Base-by-base conservation (phyloP, 2,329 filamentous ascomycete genomes). In the Davidsoniella virescens region DNA sequence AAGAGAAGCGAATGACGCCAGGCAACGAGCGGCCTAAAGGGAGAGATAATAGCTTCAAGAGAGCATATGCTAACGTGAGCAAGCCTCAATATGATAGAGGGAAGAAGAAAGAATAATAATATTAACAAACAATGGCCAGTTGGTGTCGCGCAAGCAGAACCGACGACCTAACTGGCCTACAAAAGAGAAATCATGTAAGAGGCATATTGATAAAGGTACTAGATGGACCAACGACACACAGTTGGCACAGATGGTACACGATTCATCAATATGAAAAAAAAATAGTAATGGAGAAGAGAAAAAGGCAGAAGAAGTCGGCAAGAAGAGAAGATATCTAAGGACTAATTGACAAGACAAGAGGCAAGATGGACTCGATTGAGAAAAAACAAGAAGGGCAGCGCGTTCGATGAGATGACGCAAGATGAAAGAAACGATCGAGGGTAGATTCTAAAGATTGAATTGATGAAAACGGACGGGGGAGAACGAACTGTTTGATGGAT, bases 401-500 rank as follows among this genome's bases (percentile, higher is more conserved):
- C 47, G 29, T 26, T 36, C 39, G 26, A 49, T 14, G 18, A 20
- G 7, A 44, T 29, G 20, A 45, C 42, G 36, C 41, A 38, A 40
- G 42, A 50, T 45, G 49, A 46, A 45, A 42, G 45, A 45, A 42
- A 50, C n/a, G 40, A 45, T 33, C 41, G 23, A 45, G n/a, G 43
- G 41, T 17, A 26, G 25, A 25, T 33, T 33, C 29, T 33, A 12
- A 33, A 33, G 29, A 33, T 8, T 33, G 29, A 33, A 33, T 33
- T 33, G 29, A 33, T 33, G 29, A 33, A 33, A 39, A 39, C 41
- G 44, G 44, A 39, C 41, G 44, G 44, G 50, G 53, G 47, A 49
- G 37, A 44, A 51, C 51, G 51, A 54, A 52, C 51, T 50, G 49
- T 41, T 50, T 53, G 23, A 51, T 46, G 44, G 43, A 43, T n/a